Percentiles rank a stretch among this genome's conserved stretches.
phyloP scores from a whole-genome alignment of 768 basidiomycete genomes.

The Calocybe gangraenosa region DNA sequence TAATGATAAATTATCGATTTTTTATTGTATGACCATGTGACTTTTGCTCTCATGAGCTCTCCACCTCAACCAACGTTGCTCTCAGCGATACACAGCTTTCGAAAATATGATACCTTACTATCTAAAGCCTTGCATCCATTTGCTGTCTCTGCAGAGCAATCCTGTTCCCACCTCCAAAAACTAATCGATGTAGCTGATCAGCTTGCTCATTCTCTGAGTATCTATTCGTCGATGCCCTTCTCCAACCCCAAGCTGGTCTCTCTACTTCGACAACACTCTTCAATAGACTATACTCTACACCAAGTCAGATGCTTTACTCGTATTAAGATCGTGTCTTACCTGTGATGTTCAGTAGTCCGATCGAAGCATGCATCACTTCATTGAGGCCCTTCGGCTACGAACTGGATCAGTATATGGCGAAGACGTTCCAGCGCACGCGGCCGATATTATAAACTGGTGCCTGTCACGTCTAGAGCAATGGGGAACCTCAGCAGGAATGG shows the following conservation, averaged over 20 bases:
- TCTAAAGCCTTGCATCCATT: slow-evolving; percentile 40
- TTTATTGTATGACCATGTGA: no score
- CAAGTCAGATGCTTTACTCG: slow-evolving; percentile 35
- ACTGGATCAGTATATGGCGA: slow-evolving; percentile 53
- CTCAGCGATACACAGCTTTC: slow-evolving; percentile 38
- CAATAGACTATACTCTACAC: slow-evolving; percentile 47
- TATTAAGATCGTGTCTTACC: slow-evolving; percentile 12
- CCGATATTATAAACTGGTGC: slow-evolving; percentile 50
- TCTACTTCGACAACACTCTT: slow-evolving; percentile 59
- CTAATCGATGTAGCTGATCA: slow-evolving; percentile 49
- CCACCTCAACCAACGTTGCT: slow-evolving; percentile 31
- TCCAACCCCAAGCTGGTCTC: slow-evolving; percentile 67
- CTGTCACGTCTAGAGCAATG: slow-evolving; percentile 55
- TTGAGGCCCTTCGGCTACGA: slow-evolving; percentile 43
- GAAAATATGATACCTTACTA: slow-evolving; percentile 32
- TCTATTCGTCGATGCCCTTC: slow-evolving; percentile 45
- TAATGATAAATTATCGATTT: slow-evolving; percentile 1
- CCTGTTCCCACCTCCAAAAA: slow-evolving; percentile 42
- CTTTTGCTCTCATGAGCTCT: slow-evolving; percentile 12
- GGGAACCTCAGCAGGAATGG: slow-evolving; percentile 66
- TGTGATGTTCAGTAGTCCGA: slow-evolving; percentile 38
- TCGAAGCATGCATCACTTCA: slow-evolving; percentile 46
- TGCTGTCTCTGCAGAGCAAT: slow-evolving; percentile 35
- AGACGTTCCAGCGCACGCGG: slow-evolving; percentile 52
- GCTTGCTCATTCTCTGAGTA: slow-evolving; percentile 48